Evolutionary conservation across 768 basidiomycete species (phyloP), one percentile per base, ranked within the genome.

Genomic region (Daedaleopsis nitida): DNA sequence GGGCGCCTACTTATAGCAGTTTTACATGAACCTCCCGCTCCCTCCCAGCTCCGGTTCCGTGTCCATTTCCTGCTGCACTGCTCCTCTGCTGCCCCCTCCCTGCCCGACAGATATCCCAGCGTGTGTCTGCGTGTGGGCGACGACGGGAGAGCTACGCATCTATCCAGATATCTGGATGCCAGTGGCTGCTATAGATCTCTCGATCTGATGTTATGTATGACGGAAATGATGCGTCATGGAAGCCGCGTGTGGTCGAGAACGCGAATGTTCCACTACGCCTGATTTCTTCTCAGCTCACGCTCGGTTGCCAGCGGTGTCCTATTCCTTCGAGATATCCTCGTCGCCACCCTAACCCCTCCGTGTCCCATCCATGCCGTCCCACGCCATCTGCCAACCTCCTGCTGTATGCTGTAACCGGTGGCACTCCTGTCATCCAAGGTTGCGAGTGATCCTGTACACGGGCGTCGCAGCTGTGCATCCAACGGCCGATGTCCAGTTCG

Each of bases 1-100:
- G 66, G 66, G 66, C 66, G 66, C 49, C 54, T 60, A 48, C 17
- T 52, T 64, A 64, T 64, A 64, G 62, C 62, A 64, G 50, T 57
- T 64, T 62, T 57, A 52, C 60, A 16, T 27, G 23, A 16, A 8
- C 21, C 58, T 48, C 59, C 48, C 48, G 37, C 13, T 16, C 48
- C n/a, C 54, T 39, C 10, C 45, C 38, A 32, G 27, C 27, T 24
- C 52, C 43, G 17, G 43, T 43, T 55, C 57, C 60, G 55, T 57
- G 34, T 57, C 55, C 60, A 52, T 62, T 52, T 55, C 55, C 52
- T 56, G 51, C 55, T 52, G 49, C 60, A 45, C 39, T 52, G 55
- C 55, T 45, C 50, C 4, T 19, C 57, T 58, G 39, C 39, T 19
- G 32, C 23, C 21, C 23, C 24, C 8, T 11, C 51, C 10, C 13